Evolutionary conservation across 2,329 filamentous ascomycete genomes (phyloP).

Genomic region (Leptographium procerum): DNA sequence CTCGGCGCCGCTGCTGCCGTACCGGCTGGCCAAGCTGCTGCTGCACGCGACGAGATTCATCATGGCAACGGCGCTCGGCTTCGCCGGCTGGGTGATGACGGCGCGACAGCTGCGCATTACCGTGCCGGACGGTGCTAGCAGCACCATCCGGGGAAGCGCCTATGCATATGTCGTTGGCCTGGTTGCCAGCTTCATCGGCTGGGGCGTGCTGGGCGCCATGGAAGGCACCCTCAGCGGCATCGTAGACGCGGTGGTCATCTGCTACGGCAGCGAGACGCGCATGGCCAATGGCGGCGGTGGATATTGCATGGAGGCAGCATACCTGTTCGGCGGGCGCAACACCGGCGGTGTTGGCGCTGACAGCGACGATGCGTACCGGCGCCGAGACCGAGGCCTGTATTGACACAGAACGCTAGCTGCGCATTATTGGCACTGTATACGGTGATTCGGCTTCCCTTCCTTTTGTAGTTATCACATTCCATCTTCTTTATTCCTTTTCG

Average conservation of each 20-base stretch:
- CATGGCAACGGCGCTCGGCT: slow-evolving; percentile 80
- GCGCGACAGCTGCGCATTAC: slow-evolving; percentile 63
- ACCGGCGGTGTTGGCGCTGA: slow-evolving; percentile 6
- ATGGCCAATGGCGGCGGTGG: slow-evolving; percentile 56
- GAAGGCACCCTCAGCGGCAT: slow-evolving; percentile 81
- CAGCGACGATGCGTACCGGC: slow-evolving; percentile 7
- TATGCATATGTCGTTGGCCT: slow-evolving; percentile 93
- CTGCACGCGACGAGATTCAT: slow-evolving; percentile 84
- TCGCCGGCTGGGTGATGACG: slow-evolving; percentile 93
- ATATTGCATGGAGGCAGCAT: slow-evolving; percentile 86
- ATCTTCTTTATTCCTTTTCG: not conserved
- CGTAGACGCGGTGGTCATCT: slow-evolving; percentile 79
- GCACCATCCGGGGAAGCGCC: slow-evolving; percentile 60
- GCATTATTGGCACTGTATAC: not conserved
- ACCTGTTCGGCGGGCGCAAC: slow-evolving; percentile 62
- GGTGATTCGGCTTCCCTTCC: not conserved
- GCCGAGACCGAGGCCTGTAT: slow-evolving; percentile 8
- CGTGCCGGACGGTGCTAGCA: slow-evolving; percentile 31
- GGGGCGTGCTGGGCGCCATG: slow-evolving; percentile 83
- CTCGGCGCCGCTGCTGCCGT: slow-evolving; percentile 57
- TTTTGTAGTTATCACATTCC: not conserved
- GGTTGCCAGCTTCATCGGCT: slow-evolving; percentile 88
- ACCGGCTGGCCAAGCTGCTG: slow-evolving; percentile 81
- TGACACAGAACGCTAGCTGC: not conserved
- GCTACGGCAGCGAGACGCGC: slow-evolving; percentile 81